Base-by-base conservation (phyloP, 768 basidiomycete genomes). In the Suillus paluster region DNA sequence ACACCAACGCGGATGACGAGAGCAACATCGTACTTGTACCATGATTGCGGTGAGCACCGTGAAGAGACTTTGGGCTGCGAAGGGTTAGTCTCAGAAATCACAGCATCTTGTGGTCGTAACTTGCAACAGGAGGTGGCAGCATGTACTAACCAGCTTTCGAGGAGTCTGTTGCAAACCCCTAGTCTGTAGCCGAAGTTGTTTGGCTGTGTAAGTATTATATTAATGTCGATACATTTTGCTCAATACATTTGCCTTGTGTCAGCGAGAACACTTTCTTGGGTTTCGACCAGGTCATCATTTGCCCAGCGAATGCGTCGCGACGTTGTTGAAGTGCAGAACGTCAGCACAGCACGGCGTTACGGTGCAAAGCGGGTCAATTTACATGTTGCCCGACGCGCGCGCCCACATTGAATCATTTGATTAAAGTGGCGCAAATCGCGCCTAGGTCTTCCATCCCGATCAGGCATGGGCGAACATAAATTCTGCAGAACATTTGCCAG, bases 311-410 rank as follows among this genome's bases (percentile, higher is more conserved):
- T 30, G 30, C 30, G 4, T 30, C 6, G 30, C 30, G 30, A 30
- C 30, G 6, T 6, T 30, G 30, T 30, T 30, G 30, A 30, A 6
- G 30, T 30, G 30, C 30, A 30, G 30, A 30, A 48, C 46, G 10
- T 50, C 49, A 50, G 49, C 19, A 50, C n/a, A 36, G 36, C 49
- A 30, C 19, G 49, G 49, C 49, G 49, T 50, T 50, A 50, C 30
- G 12, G 30, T 50, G 19, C 11, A 33, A 50, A 33, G 49, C 19
- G 27, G 19, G 10, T 50, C 19, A 50, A 19, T 50, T 30, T 50
- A 30, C 49, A 50, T 27, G 49, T 50, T 50, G 30, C 27, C 49
- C 49, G 49, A 50, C 30, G 49, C 19, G 49, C 19, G 30, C 49
- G 49, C 49, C 33, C 49, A 30, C 30, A 30, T 36, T 11, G 2